Evolutionary conservation across 2,329 filamentous ascomycete genomes (phyloP), one percentile per base, ranked within the genome.

Genomic region (Clarireedia sp.): DNA sequence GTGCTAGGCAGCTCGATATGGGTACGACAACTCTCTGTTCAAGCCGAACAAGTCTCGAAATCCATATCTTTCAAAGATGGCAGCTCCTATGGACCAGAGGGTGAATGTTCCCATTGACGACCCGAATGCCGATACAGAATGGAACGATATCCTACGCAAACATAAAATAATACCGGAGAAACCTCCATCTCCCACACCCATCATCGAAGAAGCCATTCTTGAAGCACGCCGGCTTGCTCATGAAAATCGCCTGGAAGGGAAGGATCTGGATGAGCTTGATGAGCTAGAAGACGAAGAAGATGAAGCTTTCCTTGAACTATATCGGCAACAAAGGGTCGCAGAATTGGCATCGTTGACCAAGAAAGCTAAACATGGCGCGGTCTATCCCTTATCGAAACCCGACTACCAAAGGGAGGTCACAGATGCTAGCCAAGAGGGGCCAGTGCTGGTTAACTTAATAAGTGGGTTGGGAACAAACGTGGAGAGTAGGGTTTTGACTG

Each of bases 81-180:
- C 81, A 17, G 80, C 81, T 33, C 82, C 82, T 37, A 66, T 72
- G 62, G 83, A 86, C 53, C 80, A 86, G 66, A 75, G 83, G 47
- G 83, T 86, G 63, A 78, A 78, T 66, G 94, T 99, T 58, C 90
- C 91, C 45, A 87, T 99, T 63, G 90, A 95, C 69, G 86, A 97
- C 69, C 92, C 92, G 33, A 95, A 97, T 68, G 94, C 90, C 60
- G 94, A 99, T 70, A 99, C 94, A 60, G 94, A 99, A 85, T 99
- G 94, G 94, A 99, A 99, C 71, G 94, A 99, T 64, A 99, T 99
- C 67, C 84, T 99, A 56, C 89, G 94, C 64, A 95, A 95, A 72
- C 90, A 99, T 76, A 90, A 90, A 62, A 79, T 99, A 63, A 97
- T 99, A 59, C 94, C 94, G n/a, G 91, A 97, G 70, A 97, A 96